These are phyloP conservation scores for Lentinula raphanica DNA, from an alignment of 768 basidiomycete species.

Conservation along the genomic window DNA sequence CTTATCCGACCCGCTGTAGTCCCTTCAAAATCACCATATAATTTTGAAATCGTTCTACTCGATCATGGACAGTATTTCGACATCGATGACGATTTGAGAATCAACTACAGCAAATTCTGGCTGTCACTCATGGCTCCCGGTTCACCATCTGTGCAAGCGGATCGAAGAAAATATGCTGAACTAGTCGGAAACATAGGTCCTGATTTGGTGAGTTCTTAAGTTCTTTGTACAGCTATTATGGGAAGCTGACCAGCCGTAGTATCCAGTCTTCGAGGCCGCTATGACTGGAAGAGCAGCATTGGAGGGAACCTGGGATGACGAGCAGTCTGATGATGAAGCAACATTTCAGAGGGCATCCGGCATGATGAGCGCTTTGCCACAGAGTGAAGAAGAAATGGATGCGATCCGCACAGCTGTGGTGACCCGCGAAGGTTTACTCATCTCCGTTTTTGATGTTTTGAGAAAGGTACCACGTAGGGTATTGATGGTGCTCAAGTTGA, in stretches of 20 bases:
- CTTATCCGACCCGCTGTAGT: conserved; percentile 73
- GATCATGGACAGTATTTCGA: conserved; percentile 97
- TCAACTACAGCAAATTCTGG: conserved; percentile 89
- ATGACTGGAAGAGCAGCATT: conserved; percentile 84
- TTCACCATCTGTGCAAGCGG: conserved; percentile 55
- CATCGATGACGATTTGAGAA: conserved; percentile 69
- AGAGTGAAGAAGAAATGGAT: conserved; percentile 73
- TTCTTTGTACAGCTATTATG: background rate
- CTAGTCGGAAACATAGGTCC: conserved; percentile 87
- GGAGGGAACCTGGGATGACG: conserved; percentile 49
- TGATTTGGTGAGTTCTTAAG: conserved; percentile 66
- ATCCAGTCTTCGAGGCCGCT: conserved; percentile 91
- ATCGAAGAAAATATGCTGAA: conserved; percentile 83
- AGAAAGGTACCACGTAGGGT: conserved; percentile 80
- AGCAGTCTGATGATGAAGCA: conserved; percentile 18
- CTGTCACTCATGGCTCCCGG: conserved; percentile 76
- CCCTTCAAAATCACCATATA: conserved; percentile 73
- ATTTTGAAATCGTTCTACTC: conserved; percentile 92
- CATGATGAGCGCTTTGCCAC: conserved; percentile 69
- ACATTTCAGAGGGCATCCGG: conserved; percentile 64
- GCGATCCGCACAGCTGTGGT: conserved; percentile 80
- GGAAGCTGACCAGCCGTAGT: conserved; percentile 38
- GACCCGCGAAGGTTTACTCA: conserved; percentile 73
- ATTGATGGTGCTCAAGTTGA: conserved; percentile 79
- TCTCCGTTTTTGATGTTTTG: conserved; percentile 84